Base-by-base conservation (phyloP, 2,329 filamentous ascomycete genomes). In the Neofusicoccum sp. region DNA sequence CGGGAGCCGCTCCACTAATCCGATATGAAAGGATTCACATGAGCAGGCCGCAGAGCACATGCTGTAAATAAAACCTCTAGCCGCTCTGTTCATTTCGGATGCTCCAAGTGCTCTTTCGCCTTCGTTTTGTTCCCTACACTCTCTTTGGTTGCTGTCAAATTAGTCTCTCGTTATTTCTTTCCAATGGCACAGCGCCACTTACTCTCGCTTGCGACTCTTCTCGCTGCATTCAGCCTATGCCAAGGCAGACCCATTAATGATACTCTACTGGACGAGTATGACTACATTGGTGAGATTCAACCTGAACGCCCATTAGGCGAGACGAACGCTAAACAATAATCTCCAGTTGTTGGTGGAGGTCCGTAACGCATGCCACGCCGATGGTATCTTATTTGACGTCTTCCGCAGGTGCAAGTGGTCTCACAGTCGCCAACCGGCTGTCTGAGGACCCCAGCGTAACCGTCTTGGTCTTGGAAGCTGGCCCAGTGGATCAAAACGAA, bases 391-490 rank as follows among this genome's bases (percentile, higher is more conserved):
- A 31, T n/a, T 41, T 45, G 20, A 36, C 20, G 5, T 47, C 28
- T 24, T 28, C 8, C 7, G 20, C 54, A 58, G 56, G 56, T 28
- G 28, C 36, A 14, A 48, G 41, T 8, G 56, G 56, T 14, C 33
- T 58, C 30, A 48, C 44, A 8, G 45, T 73, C 30, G 71, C 71
- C 26, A 67, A 66, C 43, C 68, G 70, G 1, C 64, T 73, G 8
- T 64, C 60, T 12, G 70, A 72, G 43, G 68, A 72, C 31, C 61
- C 66, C 2, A 63, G 67, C 47, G 64, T 71, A 28, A 65, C 65
- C 6, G 70, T 72, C 14, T 66, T 61, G 0, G 59, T 72, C 4
- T 51, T 73, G 1, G 71, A 72, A 60, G 71, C 71, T 20, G 71
- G 70, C n/a, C 56, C 56, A 30, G 65, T 63, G 11, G 67, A 70